phyloP scores from a whole-genome alignment of 495 filamentous ascomycete genomes.

The Bathelium albidoporum region DNA sequence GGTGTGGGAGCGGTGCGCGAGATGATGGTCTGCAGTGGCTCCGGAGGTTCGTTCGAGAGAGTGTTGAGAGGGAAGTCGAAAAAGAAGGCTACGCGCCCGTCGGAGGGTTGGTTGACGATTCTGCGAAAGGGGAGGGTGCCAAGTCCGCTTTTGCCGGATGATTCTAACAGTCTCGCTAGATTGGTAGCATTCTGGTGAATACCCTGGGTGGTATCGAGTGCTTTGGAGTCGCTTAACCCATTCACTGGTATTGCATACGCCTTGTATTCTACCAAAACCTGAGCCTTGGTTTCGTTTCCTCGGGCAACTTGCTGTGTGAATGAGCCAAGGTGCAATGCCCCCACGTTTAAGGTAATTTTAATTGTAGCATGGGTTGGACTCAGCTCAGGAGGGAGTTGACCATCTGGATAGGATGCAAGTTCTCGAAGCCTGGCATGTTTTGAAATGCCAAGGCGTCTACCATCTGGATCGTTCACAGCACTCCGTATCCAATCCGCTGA shows the following conservation, averaged over 20 bases:
- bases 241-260: background rate
- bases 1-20: too few relatives aligned
- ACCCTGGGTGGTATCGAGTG: too few relatives aligned
- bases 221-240: background rate
- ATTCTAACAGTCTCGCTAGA: background rate
- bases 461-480: background rate
- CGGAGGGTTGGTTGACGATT: background rate
- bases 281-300: background rate
- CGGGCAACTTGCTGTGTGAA: background rate
- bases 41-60: background rate
- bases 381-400: background rate
- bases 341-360: background rate
- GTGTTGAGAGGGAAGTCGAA: background rate
- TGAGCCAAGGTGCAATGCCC: background rate
- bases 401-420: background rate
- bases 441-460: too few relatives aligned
- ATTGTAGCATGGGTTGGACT: background rate
- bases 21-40: background rate
- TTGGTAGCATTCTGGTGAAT: background rate
- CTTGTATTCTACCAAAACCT: background rate
- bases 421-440: too few relatives aligned
- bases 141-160: background rate
- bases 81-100: background rate
- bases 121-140: background rate
- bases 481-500: background rate